Percentiles rank a stretch among this genome's conserved stretches.
These are phyloP conservation scores for Trichophyton verrucosum DNA, from an alignment of 2,329 filamentous ascomycete species.

Conservation along the genomic window DNA sequence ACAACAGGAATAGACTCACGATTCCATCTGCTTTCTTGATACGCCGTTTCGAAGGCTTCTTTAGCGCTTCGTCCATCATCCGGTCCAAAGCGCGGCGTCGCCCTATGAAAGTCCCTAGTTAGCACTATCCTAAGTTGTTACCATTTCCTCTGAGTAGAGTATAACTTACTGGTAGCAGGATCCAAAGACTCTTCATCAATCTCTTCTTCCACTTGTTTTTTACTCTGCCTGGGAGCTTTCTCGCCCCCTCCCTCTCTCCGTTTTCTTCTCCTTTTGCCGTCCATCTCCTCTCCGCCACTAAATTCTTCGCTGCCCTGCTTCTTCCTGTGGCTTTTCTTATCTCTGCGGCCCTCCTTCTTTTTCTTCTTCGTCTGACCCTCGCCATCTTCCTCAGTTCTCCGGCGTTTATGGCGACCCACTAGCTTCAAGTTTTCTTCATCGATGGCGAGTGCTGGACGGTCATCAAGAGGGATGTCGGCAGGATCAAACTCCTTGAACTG, in stretches of 20 bases:
- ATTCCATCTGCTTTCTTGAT: slow-evolving; percentile 74
- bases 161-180: slow-evolving; percentile 63
- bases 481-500: slow-evolving; percentile 55
- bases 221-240: slow-evolving; percentile 39
- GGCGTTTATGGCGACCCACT: slow-evolving; percentile 52
- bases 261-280: slow-evolving; percentile 43
- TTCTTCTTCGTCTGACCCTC: slow-evolving; percentile 55
- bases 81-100: slow-evolving; percentile 72
- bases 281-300: slow-evolving; percentile 40
- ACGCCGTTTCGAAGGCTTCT: slow-evolving; percentile 61
- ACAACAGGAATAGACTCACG: slow-evolving; percentile 39
- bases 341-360: slow-evolving; percentile 43
- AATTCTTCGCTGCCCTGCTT: slow-evolving; percentile 50
- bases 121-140: neutral
- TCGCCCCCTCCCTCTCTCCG: slow-evolving; percentile 24
- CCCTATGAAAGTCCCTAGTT: slow-evolving; percentile 28
- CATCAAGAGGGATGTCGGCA: slow-evolving; percentile 48
- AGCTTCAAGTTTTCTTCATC: slow-evolving; percentile 50
- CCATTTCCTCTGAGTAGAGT: neutral
- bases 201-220: slow-evolving; percentile 42
- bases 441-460: slow-evolving; percentile 45
- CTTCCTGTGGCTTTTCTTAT: slow-evolving; percentile 55
- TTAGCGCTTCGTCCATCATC: slow-evolving; percentile 77
- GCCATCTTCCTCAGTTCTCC: slow-evolving; percentile 48
- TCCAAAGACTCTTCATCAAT: slow-evolving; percentile 68